Percentiles rank a stretch among this genome's conserved stretches.
phyloP scores from a whole-genome alignment of 768 basidiomycete genomes.

The Leucocoprinus leucothites region DNA sequence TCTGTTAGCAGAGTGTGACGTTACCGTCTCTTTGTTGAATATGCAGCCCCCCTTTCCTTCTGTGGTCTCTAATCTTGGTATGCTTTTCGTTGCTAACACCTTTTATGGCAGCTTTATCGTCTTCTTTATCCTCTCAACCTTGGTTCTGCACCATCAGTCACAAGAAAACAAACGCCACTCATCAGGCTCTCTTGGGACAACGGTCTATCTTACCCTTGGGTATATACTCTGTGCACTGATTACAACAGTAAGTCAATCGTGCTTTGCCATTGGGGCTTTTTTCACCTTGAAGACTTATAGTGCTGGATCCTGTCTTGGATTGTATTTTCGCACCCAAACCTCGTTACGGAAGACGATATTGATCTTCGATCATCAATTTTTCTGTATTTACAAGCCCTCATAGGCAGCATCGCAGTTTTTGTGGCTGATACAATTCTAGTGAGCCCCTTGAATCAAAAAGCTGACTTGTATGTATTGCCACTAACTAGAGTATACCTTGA shows the following conservation, averaged over 20 bases:
- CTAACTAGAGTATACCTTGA: not conserved
- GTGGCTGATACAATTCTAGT: not conserved
- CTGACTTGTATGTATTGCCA: not conserved
- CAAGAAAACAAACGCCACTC: not conserved
- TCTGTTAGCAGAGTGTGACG: too few species aligned
- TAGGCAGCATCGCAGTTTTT: not conserved
- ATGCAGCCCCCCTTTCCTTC: too few species aligned
- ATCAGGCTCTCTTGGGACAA: not conserved
- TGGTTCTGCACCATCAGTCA: constrained; percentile 1
- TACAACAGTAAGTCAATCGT: not conserved
- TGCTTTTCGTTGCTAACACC: constrained; percentile 2
- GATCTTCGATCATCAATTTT: not conserved
- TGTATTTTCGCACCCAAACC: not conserved
- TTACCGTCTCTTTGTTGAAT: too few species aligned
- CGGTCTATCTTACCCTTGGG: not conserved
- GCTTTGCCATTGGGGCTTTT: not conserved
- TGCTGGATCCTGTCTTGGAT: constrained; percentile 3
- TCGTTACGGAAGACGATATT: not conserved
- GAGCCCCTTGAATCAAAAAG: not conserved
- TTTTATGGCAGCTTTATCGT: constrained; percentile 1
- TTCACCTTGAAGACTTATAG: not conserved
- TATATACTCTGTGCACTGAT: not conserved
- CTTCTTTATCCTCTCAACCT: not conserved
- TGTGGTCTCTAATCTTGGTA: not conserved
- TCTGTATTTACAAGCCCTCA: not conserved